Conservation (phyloP, 306 rosid species). For the Benincasa hispida region DNA sequence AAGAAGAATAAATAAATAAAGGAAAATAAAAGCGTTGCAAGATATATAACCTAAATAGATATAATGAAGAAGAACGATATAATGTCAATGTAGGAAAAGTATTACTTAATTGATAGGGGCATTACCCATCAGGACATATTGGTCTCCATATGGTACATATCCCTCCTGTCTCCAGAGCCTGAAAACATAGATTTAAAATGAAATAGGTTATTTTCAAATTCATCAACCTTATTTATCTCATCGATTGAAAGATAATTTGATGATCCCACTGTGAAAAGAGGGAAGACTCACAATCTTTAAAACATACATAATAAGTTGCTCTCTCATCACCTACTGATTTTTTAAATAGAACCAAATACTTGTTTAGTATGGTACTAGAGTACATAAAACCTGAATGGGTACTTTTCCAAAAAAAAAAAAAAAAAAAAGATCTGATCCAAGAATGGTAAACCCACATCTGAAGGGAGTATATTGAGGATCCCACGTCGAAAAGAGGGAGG, state of each 20-base stretch:
- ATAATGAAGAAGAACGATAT: background rate
- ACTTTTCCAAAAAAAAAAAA: too few species aligned
- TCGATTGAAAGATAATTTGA: background rate
- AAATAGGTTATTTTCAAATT: background rate
- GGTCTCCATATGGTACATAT: constrained; percentile 96
- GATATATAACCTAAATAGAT: background rate
- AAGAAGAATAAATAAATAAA: background rate
- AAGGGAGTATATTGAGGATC: too few species aligned
- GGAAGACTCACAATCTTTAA: too few species aligned
- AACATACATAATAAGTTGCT: too few species aligned
- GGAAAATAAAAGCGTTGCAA: background rate
- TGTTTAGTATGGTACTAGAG: too few species aligned
- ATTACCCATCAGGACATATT: constrained; percentile 83
- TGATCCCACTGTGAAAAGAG: too few species aligned
- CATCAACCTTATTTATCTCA: background rate
- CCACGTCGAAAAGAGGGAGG: too few species aligned
- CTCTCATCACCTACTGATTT: too few species aligned
- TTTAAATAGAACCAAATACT: too few species aligned
- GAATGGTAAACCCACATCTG: too few species aligned
- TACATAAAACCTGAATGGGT: too few species aligned
- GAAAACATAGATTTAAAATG: constrained; percentile 15
- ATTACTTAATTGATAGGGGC: background rate
- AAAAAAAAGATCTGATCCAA: too few species aligned
- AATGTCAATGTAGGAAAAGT: background rate
- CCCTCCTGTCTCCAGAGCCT: constrained; percentile 44